These are phyloP conservation scores for Evansstolkia leycettana DNA, from an alignment of 495 filamentous ascomycete species.

Conservation along the genomic window DNA sequence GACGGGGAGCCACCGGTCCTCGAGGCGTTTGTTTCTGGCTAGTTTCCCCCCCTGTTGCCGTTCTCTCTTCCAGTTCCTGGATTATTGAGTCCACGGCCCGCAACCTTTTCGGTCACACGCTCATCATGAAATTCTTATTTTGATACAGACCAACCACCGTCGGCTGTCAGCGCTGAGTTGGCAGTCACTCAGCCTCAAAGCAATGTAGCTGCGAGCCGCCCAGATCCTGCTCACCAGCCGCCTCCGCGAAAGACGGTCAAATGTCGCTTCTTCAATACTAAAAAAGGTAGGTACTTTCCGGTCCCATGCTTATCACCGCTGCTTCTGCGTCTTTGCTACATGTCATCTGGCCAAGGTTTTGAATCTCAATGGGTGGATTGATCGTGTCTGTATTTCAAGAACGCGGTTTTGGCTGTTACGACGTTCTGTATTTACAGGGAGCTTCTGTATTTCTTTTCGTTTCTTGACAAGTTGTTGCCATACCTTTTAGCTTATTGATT, in stretches of 20 bases:
- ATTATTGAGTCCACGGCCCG: not conserved
- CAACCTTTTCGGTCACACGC: slow-evolving; percentile 2
- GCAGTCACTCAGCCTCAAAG: not conserved
- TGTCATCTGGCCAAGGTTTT: not conserved
- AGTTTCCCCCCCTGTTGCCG: no score
- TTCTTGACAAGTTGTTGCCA: no score
- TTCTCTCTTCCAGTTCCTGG: not conserved
- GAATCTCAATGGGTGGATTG: not conserved
- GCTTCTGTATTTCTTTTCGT: no score
- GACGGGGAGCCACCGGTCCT: no score
- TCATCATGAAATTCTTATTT: not conserved
- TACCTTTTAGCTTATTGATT: no score
- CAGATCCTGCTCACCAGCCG: not conserved
- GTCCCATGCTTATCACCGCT: no score
- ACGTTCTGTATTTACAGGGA: no score
- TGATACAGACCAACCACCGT: not conserved
- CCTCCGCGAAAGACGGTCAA: not conserved
- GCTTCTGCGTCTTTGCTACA: not conserved
- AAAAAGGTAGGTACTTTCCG: not conserved
- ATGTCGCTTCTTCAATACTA: not conserved
- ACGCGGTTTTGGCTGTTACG: no score
- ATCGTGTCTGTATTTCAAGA: not conserved
- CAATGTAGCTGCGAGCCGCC: not conserved
- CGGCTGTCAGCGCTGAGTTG: not conserved
- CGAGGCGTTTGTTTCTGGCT: no score